phyloP scores from a whole-genome alignment of 495 filamentous ascomycete genomes.

The Annulohypoxylon moriforme region DNA sequence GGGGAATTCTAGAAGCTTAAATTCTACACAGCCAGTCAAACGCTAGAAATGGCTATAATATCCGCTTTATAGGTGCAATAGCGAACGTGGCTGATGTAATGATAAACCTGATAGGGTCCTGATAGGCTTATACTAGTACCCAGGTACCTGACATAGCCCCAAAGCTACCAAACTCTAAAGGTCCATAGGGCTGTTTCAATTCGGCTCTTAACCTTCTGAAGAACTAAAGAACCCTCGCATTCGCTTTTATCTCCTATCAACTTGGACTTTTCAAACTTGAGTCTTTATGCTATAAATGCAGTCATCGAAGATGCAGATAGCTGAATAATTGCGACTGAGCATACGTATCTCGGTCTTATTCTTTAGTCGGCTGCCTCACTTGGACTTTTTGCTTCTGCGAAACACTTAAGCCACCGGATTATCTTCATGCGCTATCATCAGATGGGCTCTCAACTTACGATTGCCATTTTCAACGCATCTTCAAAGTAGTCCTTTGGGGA shows the following conservation, averaged over 20 bases:
- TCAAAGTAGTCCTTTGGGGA: not conserved
- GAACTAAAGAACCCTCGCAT: not conserved
- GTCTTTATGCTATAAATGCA: slow-evolving; percentile 8
- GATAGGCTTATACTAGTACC: slow-evolving; percentile 3
- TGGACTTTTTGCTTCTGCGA: not conserved
- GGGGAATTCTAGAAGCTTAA: slow-evolving; percentile 18
- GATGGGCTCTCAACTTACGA: slow-evolving; percentile 2
- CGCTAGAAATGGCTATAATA: not conserved
- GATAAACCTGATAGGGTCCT: not conserved
- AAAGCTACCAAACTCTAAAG: not conserved
- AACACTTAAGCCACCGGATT: not conserved
- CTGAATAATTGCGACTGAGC: slow-evolving; percentile 1
- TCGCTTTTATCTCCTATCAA: slow-evolving; percentile 5
- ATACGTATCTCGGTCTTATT: slow-evolving; percentile 10
- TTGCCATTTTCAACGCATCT: not conserved
- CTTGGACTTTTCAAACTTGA: not conserved
- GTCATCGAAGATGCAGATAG: not conserved
- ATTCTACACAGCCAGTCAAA: slow-evolving; percentile 8
- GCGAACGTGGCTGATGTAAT: slow-evolving; percentile 7
- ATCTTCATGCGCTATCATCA: slow-evolving; percentile 2
- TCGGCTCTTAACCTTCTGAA: not conserved
- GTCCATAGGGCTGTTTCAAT: not conserved
- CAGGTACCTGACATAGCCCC: not conserved
- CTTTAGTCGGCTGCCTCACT: not conserved
- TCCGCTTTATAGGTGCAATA: not conserved